These are phyloP conservation scores for Penicillium waksmanii DNA, from an alignment of 495 filamentous ascomycete species.

Conservation along the genomic window DNA sequence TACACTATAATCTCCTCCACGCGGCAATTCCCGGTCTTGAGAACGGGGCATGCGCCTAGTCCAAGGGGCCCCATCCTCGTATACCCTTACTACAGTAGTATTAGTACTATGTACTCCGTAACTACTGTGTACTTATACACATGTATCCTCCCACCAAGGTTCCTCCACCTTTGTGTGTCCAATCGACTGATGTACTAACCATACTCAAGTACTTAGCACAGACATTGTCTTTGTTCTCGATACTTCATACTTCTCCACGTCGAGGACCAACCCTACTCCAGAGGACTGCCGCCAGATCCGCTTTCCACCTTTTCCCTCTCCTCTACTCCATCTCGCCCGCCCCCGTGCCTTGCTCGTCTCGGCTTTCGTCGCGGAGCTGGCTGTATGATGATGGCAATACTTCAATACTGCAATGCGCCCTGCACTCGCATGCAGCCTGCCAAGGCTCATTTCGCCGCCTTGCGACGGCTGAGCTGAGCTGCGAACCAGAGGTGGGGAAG, in stretches of 20 bases:
- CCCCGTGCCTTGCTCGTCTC: background rate
- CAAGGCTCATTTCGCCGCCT: constrained; percentile 9
- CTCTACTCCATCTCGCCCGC: background rate
- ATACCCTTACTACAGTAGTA: too few relatives aligned
- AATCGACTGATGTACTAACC: too few relatives aligned
- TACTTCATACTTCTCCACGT: too few relatives aligned
- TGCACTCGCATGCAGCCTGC: constrained; percentile 21
- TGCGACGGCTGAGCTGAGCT: constrained; percentile 5
- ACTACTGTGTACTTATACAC: background rate
- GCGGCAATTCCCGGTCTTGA: constrained; percentile 30
- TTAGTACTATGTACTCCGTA: background rate
- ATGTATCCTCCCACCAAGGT: background rate
- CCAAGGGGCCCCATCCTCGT: too few relatives aligned
- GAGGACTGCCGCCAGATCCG: constrained; percentile 4
- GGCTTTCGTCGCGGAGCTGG: constrained; percentile 5
- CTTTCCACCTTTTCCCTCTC: background rate
- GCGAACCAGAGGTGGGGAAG: too few relatives aligned
- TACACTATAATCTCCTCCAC: background rate
- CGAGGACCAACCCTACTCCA: background rate
- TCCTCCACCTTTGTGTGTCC: too few relatives aligned
- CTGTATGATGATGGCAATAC: constrained; percentile 20
- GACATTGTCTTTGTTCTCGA: too few relatives aligned
- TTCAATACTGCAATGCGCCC: constrained; percentile 10
- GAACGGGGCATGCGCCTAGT: constrained; percentile 25
- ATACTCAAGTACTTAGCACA: background rate